Conservation (phyloP, 148 eudicot genomes). For the Chenopodium quinoa region DNA sequence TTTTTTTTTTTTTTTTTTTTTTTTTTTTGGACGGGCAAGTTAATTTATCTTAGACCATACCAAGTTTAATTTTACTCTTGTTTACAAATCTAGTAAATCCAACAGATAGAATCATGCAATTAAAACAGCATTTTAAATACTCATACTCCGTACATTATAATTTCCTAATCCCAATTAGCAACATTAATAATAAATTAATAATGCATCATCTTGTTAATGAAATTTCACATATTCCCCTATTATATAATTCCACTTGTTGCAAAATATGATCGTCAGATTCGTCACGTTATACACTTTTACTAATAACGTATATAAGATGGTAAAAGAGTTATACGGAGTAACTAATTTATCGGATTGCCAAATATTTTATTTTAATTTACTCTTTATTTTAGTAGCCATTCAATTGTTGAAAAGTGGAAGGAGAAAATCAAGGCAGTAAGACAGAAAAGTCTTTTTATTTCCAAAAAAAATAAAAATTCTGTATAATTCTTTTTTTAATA, state of each 20-base stretch:
- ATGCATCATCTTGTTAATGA: not conserved
- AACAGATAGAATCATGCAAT: too few species aligned
- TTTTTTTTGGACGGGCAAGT: too few species aligned
- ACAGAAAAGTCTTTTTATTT: not conserved
- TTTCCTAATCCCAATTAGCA: not conserved
- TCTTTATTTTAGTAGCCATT: too few species aligned
- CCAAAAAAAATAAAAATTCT: too few species aligned
- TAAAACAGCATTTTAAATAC: too few species aligned
- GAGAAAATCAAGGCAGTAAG: not conserved
- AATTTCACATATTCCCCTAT: not conserved
- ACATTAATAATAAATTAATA: constrained; percentile 8
- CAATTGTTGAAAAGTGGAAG: not conserved
- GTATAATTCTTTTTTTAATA: not conserved
- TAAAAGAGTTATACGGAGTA: not conserved
- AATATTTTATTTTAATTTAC: too few species aligned
- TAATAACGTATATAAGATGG: not conserved
- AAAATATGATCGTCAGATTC: not conserved
- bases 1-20: too few species aligned
- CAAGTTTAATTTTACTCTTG: too few species aligned
- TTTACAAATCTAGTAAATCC: too few species aligned
- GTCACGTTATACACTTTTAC: not conserved
- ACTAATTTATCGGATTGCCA: too few species aligned
- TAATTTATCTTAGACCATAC: too few species aligned
- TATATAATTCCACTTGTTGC: not conserved
- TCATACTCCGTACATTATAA: too few species aligned